Base-by-base conservation (phyloP, 1,284 basidiomycete species). In the Golubevia sp. region DNA sequence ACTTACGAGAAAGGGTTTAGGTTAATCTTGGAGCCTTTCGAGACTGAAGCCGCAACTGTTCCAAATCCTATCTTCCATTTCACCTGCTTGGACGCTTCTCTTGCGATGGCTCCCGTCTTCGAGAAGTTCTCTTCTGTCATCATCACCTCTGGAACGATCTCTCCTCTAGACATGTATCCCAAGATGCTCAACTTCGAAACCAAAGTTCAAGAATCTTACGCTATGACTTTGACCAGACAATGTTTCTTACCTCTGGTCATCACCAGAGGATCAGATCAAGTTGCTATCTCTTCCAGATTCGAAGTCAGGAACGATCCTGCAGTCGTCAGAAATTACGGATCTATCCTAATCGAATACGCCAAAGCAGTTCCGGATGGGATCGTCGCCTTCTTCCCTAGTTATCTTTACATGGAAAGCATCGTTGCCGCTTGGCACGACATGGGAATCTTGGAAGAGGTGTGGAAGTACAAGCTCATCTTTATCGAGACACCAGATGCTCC, bases 141-240 rank as follows among this genome's bases (percentile, higher is more conserved):
- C 64, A 83, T 83, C 66, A 83, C 81, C n/a, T 74, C 70, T 54
- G 81, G 81, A 25, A 83, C 81, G 56, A 83, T 83, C 62, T 73
- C 70, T 44, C 81, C 81, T 50, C 68, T 83, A 49, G 81, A 83
- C 74, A 83, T 83, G 81, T 83, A 83, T 58, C 81, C 81, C 25
- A 83, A 83, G 66, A 83, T 83, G 81, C 81, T 83, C 68, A 76
- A 78, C 61, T 83, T 83, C 25, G 81, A 83, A 34, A 75, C 81
- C 21, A 73, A 82, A 20, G 78, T 82, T 1, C 79, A 82, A 57
- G 81, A 83, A 62, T 71, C 66, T 44, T 83, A 83, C 59, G 76
- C 81, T 34, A 83, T 83, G 81, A 83, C 81, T 13, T 71, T 83
- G 26, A 80, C 79, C 1, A 69, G 81, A 6, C 77, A 82, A 25